Conservation (phyloP, 352 stramenopile species). For the Globisporangium solare region DNA sequence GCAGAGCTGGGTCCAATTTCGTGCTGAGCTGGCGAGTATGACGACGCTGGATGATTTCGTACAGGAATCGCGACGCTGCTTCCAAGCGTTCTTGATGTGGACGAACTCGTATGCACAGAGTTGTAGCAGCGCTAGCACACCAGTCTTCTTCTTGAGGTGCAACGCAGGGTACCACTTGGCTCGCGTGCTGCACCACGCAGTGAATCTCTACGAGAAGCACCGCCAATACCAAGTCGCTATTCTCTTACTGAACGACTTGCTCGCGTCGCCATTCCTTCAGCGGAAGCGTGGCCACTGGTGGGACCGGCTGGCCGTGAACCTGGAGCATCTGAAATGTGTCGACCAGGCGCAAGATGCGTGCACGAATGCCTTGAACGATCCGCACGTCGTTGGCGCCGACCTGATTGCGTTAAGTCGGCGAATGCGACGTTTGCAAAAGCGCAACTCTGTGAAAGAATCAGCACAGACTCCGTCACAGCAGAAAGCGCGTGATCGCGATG, state of each 20-base stretch:
- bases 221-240: conserved; percentile 67
- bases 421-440: conserved; percentile 38
- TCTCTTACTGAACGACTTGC: conserved; percentile 59
- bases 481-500: neutral
- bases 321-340: conserved; percentile 64
- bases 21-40: conserved; percentile 30
- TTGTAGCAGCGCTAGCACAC: conserved; percentile 5
- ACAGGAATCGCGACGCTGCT: conserved; percentile 38
- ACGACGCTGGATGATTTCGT: conserved; percentile 61
- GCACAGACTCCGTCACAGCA: neutral
- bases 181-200: conserved; percentile 49
- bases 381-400: conserved; percentile 47
- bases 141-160: conserved; percentile 55
- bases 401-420: conserved; percentile 51
- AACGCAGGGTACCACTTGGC: conserved; percentile 69
- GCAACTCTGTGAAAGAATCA: neutral
- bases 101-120: conserved; percentile 14
- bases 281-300: conserved; percentile 75
- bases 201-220: conserved; percentile 69
- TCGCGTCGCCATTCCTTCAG: conserved; percentile 44
- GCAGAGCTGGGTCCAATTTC: conserved; percentile 49
- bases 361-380: conserved; percentile 48
- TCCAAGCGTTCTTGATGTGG: conserved; percentile 41
- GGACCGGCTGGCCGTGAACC: conserved; percentile 65
- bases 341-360: conserved; percentile 46